Evolutionary conservation across 495 filamentous ascomycete genomes (phyloP), one percentile per base, ranked within the genome.

Genomic region (Xylaria bambusicola): DNA sequence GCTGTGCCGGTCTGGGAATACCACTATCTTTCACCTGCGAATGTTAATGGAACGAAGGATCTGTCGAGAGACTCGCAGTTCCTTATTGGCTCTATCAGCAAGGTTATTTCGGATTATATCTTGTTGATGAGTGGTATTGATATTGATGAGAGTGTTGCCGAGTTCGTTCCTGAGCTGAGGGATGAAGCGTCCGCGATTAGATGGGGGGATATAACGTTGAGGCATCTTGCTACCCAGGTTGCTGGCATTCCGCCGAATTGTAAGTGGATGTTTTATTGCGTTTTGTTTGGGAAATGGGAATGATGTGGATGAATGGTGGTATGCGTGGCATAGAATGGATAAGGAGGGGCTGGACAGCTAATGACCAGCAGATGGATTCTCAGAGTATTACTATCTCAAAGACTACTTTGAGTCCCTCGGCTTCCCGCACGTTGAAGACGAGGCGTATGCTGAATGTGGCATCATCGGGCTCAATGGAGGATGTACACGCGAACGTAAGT

Each of bases 131-230:
- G 60, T 18, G 66, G 60, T 2, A 6, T 71, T 20, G 35, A 58
- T 6, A 13, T 68, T 66, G 79, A 67, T 31, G 72, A 66, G 44
- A 27, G 61, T 4, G 51, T 74, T 29, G 79, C 64, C 35, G 73
- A 78, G 29, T 82, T 77, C 49, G 49, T 84, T 3, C 81, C 82
- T 0, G 74, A 82, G 44, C 61, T 83, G 6, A 49, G 47, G 1
- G 26, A 65, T 29, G 23, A 49, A 17, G 61, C 66, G 12, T 70
- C 65, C 8, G 41, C 54, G 26, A 66, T 80, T 10, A 44, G 71
- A 23, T 84, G 79, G 81, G 65, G 75, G 21, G 69, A 76, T 17
- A 69, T 85, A n/a, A 83, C 80, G 1, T 49, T 82, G 10, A 58
- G 73, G 2, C 66, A 73, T 12, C 58, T 85, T 41, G 79, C 77